Evolutionary conservation across 169 alveolate species (phyloP), one percentile per base, ranked within the genome.

Genomic region (Plasmodium knowlesi): DNA sequence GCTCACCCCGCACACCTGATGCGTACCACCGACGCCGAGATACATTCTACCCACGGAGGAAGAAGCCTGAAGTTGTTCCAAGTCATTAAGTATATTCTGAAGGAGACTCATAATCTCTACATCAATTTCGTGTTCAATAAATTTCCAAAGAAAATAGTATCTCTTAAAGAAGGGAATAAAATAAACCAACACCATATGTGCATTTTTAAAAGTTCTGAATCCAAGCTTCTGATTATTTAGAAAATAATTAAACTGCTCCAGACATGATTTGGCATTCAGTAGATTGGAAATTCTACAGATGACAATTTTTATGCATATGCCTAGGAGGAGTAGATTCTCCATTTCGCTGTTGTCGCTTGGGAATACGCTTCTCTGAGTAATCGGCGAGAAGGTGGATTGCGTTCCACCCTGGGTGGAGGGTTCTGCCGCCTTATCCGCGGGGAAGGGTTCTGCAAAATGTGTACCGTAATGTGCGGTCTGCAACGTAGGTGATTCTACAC

Each of bases 61-160:
- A 25, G 76, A 9, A 25, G 14, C 72, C 28, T 86, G 93, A 32
- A 86, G 50, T 0, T 0, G 78, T n/a, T 86, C 93, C 32, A 86
- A 86, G 12, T 86, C 81, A 3, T 74, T 54, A 8, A 86, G 39
- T 34, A 86, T 76, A 14, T 46, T 76, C 50, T 76, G 78, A 25
- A 86, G 78, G 14, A 86, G 34, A 1, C 12, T 76, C 32, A 86
- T 86, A 8, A 86, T 86, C 28, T 86, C 93, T 28, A 32, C 37
- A 54, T 86, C 93, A 1, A 86, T 86, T 86, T 86, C 86, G 28
- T 86, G 86, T 1, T 86, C 93, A 39, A 86, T 86, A 86, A 86
- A 86, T 54, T 74, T 86, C 93, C 93, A 86, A 4, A 86, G 43
- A 19, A 86, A 86, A 86, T n/a, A 86, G 67, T 74, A 86, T 37